These are phyloP conservation scores for Fusarium sublunatum DNA, from an alignment of 2,329 filamentous ascomycete genomes.

Conservation along the genomic window DNA sequence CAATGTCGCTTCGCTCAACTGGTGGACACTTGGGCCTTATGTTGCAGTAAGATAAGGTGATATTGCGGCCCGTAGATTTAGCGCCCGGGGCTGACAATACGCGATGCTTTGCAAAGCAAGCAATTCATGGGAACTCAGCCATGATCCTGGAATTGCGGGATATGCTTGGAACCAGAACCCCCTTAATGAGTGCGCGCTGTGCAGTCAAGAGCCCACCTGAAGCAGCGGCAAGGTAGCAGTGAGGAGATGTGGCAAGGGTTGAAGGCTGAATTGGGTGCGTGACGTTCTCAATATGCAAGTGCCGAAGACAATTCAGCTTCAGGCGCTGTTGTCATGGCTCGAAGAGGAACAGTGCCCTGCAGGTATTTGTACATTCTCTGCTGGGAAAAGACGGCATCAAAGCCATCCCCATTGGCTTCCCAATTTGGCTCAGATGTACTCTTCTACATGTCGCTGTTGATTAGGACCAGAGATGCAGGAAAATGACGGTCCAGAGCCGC, in stretches of 20 bases:
- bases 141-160: constrained; percentile 17
- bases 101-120: background rate
- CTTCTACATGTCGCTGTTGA: background rate
- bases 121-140: constrained; percentile 12
- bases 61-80: constrained; percentile 26
- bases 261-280: constrained; percentile 16
- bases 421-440: constrained; percentile 15
- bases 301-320: constrained; percentile 17
- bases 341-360: constrained; percentile 32
- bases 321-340: constrained; percentile 23
- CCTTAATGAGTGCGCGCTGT: background rate
- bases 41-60: constrained; percentile 10
- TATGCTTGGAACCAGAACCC: constrained; percentile 1
- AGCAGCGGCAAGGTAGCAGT: constrained; percentile 2
- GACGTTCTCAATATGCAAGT: constrained; percentile 34
- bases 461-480: constrained; percentile 12
- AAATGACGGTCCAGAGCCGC: constrained; percentile 40
- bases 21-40: background rate
- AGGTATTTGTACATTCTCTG: constrained; percentile 25
- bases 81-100: constrained; percentile 17
- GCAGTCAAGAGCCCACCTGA: constrained; percentile 2
- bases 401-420: constrained; percentile 16
- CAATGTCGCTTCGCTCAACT: constrained; percentile 3
- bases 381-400: constrained; percentile 18
- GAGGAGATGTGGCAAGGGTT: constrained; percentile 18